Percentiles rank a stretch among this genome's conserved stretches.
phyloP scores from a whole-genome alignment of 495 filamentous ascomycete genomes.

The Neurospora sp. region DNA sequence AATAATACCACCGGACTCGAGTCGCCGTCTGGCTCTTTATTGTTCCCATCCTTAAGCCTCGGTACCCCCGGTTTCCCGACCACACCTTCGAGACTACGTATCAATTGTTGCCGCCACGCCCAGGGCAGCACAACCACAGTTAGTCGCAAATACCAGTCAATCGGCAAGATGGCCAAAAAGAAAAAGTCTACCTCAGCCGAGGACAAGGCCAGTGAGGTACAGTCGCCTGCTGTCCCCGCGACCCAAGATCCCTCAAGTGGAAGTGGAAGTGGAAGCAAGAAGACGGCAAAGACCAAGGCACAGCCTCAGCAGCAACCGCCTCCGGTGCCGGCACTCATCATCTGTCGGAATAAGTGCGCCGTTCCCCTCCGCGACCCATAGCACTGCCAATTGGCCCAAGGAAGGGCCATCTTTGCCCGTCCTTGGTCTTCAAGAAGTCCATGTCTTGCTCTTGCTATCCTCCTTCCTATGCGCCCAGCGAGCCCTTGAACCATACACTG shows the following conservation, averaged over 20 bases:
- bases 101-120: no score
- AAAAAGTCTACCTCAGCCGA: slow-evolving; percentile 4
- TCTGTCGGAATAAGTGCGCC: slow-evolving; percentile 14
- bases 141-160: not conserved
- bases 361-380: not conserved
- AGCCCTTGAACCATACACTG: not conserved
- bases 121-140: not conserved
- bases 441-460: not conserved
- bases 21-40: not conserved
- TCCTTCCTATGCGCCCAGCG: not conserved
- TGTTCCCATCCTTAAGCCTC: not conserved
- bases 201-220: slow-evolving; percentile 1
- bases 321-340: slow-evolving; percentile 7
- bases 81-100: not conserved
- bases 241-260: not conserved
- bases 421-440: not conserved
- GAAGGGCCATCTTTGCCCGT: not conserved
- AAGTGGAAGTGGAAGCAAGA: no score
- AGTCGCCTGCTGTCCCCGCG: not conserved
- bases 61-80: not conserved
- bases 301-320: not conserved
- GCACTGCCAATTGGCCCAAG: not conserved
- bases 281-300: slow-evolving; percentile 7
- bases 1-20: not conserved
- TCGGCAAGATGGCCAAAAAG: slow-evolving; percentile 9